A percentile compares a stretch with the other conserved stretches of the same genome.
These are phyloP conservation scores for Aspergillus mulundensis DNA, from an alignment of 495 filamentous ascomycete genomes.

Conservation along the genomic window DNA sequence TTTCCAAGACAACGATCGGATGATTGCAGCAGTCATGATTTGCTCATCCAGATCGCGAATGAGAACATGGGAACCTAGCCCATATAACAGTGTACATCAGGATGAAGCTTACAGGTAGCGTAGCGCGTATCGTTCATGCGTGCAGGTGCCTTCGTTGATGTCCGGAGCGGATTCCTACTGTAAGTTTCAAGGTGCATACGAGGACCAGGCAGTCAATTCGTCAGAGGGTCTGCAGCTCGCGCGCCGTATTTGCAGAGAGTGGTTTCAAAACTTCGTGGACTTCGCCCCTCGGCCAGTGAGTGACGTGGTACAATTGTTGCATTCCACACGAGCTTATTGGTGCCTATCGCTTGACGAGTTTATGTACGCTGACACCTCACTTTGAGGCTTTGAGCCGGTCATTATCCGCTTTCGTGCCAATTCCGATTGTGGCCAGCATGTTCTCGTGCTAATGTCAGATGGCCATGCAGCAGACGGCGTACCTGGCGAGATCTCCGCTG, in stretches of 20 bases:
- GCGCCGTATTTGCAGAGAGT: neutral
- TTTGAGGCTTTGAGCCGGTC: neutral
- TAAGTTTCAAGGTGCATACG: too few relatives aligned
- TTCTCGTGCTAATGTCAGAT: neutral
- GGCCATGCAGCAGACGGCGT: neutral
- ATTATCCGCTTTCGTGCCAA: neutral
- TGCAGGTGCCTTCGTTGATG: neutral
- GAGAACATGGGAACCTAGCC: neutral
- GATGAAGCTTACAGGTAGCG: neutral
- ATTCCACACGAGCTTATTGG: neutral
- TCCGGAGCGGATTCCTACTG: neutral
- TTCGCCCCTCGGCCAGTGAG: neutral
- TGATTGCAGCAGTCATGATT: neutral
- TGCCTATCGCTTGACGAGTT: neutral
- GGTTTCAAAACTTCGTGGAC: neutral
- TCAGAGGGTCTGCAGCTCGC: neutral
- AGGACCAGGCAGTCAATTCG: neutral
- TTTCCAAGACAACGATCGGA: neutral
- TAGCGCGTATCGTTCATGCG: neutral
- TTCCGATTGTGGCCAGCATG: neutral
- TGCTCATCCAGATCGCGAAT: neutral
- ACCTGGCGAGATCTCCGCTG: neutral
- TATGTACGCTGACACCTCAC: neutral
- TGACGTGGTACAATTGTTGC: neutral
- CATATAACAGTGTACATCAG: neutral